These are phyloP conservation scores for Monilinia vaccinii-corymbosi DNA, from an alignment of 2,329 filamentous ascomycete genomes.

Conservation along the genomic window DNA sequence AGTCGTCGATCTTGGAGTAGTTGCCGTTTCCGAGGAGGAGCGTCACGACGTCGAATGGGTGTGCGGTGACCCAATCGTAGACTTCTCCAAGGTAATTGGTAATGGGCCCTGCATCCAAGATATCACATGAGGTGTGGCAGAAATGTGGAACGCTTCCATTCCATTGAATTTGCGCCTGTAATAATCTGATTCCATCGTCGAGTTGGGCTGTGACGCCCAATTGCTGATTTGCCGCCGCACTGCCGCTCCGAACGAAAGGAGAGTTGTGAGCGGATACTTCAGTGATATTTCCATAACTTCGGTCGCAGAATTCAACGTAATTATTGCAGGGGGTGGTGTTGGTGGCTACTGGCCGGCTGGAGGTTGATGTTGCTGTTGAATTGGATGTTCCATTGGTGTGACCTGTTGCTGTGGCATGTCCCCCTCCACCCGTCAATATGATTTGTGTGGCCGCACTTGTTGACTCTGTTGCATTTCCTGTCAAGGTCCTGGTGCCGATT, in stretches of 20 bases:
- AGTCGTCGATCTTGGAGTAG: conserved; percentile 54
- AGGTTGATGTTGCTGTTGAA: conserved; percentile 37
- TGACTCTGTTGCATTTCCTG: conserved; percentile 24
- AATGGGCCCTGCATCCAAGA: conserved; percentile 74
- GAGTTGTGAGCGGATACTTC: conserved; percentile 74
- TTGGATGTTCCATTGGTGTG: conserved; percentile 40
- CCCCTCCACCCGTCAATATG: conserved; percentile 29
- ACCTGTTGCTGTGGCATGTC: conserved; percentile 24
- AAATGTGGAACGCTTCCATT: conserved; percentile 58
- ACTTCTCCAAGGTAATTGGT: conserved; percentile 63
- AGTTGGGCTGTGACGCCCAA: conserved; percentile 61
- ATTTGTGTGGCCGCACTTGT: conserved; percentile 28
- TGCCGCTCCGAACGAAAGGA: conserved; percentile 62
- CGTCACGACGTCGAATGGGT: conserved; percentile 83
- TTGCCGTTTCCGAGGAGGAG: conserved; percentile 80
- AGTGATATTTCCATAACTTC: conserved; percentile 75
- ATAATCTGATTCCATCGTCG: conserved; percentile 63
- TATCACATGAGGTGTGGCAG: conserved; percentile 76
- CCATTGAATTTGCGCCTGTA: conserved; percentile 56
- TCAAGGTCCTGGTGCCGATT: conserved; percentile 12
- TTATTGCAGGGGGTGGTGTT: conserved; percentile 78
- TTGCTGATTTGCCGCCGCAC: conserved; percentile 67
- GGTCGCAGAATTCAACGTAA: conserved; percentile 64
- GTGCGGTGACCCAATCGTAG: conserved; percentile 58
- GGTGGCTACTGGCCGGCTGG: conserved; percentile 38